These are phyloP conservation scores for Heliosperma pusillum DNA, from an alignment of 148 eudicot genomes.

Conservation along the genomic window DNA sequence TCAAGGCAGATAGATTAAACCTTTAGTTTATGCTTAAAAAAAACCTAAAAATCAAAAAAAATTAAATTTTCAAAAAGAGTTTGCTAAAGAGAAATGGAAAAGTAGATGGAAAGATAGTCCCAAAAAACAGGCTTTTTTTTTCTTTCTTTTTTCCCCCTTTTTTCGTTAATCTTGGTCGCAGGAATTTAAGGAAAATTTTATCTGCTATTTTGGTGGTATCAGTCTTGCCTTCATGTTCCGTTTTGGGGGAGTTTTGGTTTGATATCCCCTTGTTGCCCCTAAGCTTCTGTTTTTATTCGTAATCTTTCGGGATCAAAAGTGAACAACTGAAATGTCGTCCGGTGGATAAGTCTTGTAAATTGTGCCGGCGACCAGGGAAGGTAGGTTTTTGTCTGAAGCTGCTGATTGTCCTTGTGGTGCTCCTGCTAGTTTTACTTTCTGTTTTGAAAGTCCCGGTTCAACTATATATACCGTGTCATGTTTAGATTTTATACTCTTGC, in stretches of 20 bases:
- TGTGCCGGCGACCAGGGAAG: conserved; percentile 19
- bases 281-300: conserved; percentile 13
- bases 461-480: conserved; percentile 14
- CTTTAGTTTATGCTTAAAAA: not conserved
- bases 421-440: conserved; percentile 15
- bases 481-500: conserved; percentile 16
- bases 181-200: not conserved
- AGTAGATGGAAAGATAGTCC: conserved; percentile 13
- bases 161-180: conserved; percentile 15
- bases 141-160: not conserved
- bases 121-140: conserved; percentile 10
- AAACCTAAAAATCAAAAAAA: not conserved
- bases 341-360: conserved; percentile 17
- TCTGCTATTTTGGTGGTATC: conserved; percentile 24
- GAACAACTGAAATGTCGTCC: conserved; percentile 16
- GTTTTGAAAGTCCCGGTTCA: conserved; percentile 4
- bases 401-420: conserved; percentile 13
- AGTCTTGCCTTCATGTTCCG: conserved; percentile 24
- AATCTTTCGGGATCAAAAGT: conserved; percentile 26
- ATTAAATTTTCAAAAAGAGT: conserved; percentile 3
- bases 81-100: conserved; percentile 16
- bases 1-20: conserved; percentile 16
- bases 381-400: conserved; percentile 25
- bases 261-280: conserved; percentile 26
- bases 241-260: conserved; percentile 28